A percentile compares a stretch with the other conserved stretches of the same genome.
Conservation (phyloP, 2,329 filamentous ascomycete species). For the Cladosporium phlei region DNA sequence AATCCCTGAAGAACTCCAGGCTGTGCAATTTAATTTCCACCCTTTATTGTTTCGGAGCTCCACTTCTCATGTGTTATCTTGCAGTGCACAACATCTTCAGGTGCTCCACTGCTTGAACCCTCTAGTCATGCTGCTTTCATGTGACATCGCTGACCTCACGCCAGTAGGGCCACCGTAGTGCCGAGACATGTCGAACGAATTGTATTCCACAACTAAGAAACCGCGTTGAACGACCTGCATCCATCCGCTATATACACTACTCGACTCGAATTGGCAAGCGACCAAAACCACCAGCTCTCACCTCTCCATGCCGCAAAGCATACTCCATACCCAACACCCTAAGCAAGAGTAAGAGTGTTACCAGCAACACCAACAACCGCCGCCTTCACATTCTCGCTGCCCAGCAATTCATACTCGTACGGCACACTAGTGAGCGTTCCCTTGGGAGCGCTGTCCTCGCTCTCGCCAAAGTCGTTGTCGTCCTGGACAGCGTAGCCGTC, state of each 20-base stretch:
- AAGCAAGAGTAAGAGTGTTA: slow-evolving; percentile 34
- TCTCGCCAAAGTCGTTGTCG: slow-evolving; percentile 33
- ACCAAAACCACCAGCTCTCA: neutral
- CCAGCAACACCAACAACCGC: slow-evolving; percentile 39
- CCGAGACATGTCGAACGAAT: too few species aligned
- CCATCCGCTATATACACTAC: neutral
- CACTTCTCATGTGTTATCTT: too few species aligned
- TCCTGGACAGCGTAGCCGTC: slow-evolving; percentile 34
- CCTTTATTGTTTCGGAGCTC: too few species aligned
- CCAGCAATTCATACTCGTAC: slow-evolving; percentile 34
- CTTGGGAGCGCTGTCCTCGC: slow-evolving; percentile 28
- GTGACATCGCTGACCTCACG: too few species aligned
- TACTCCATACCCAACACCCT: neutral
- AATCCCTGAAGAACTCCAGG: too few species aligned
- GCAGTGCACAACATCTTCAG: too few species aligned
- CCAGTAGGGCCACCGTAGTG: too few species aligned
- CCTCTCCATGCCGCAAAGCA: neutral
- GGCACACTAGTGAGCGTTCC: slow-evolving; percentile 33
- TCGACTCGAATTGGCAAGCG: neutral
- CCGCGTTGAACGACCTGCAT: slow-evolving; percentile 6
- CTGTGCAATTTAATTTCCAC: too few species aligned
- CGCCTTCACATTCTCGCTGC: slow-evolving; percentile 32
- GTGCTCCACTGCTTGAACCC: too few species aligned
- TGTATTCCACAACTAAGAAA: too few species aligned
- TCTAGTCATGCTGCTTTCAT: too few species aligned